phyloP scores from a whole-genome alignment of 352 stramenopile species.

The Globisporangium rhizosaccharum region DNA sequence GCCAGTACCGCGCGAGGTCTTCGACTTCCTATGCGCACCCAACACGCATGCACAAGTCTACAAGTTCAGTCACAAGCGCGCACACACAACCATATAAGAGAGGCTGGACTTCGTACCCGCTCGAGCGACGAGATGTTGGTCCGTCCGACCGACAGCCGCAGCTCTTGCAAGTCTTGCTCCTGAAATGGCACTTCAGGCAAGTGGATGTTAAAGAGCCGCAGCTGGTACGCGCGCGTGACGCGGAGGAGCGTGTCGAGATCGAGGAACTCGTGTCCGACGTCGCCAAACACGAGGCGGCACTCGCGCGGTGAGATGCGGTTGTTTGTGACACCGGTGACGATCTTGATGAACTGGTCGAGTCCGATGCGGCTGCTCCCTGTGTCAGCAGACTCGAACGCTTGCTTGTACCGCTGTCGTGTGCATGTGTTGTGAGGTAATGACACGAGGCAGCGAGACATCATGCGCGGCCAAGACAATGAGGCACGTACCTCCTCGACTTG shows the following conservation, averaged over 20 bases:
- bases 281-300: slow-evolving; percentile 58
- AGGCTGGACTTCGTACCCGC: slow-evolving; percentile 13
- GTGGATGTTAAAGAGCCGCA: slow-evolving; percentile 44
- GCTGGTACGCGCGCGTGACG: slow-evolving; percentile 51
- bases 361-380: slow-evolving; percentile 43
- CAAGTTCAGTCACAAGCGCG: neutral
- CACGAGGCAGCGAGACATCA: neutral
- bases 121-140: slow-evolving; percentile 54
- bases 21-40: slow-evolving; percentile 38
- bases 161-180: slow-evolving; percentile 43
- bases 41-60: neutral
- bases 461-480: neutral
- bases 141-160: slow-evolving; percentile 36
- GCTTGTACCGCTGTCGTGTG: slow-evolving; percentile 33
- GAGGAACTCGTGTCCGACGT: slow-evolving; percentile 58
- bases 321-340: slow-evolving; percentile 57
- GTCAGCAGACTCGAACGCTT: slow-evolving; percentile 43
- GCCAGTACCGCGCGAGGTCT: slow-evolving; percentile 61
- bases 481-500: slow-evolving; percentile 48
- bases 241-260: slow-evolving; percentile 47
- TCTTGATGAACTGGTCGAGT: slow-evolving; percentile 67
- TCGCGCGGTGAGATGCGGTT: slow-evolving; percentile 40
- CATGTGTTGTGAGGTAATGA: neutral
- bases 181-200: slow-evolving; percentile 44
- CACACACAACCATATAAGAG: neutral